Percentiles rank a stretch among this genome's conserved stretches.
These are phyloP conservation scores for Karstenula rhodostoma DNA, from an alignment of 2,329 filamentous ascomycete genomes.

Conservation along the genomic window DNA sequence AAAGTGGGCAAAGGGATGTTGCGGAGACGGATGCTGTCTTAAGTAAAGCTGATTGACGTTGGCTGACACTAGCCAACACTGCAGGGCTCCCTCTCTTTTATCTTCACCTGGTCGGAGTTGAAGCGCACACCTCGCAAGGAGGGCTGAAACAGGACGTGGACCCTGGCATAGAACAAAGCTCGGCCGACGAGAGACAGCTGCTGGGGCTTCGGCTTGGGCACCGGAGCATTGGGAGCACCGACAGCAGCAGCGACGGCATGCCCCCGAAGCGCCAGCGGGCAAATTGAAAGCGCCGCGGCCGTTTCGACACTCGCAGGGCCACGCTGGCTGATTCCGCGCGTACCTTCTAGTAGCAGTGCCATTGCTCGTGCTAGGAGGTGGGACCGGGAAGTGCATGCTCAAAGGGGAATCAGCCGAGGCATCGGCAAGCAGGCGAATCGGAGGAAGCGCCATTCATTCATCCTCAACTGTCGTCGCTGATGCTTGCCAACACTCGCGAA, in stretches of 20 bases:
- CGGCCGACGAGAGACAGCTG: neutral
- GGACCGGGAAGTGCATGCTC: neutral
- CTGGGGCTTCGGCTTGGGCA: neutral
- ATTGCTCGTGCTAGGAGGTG: neutral
- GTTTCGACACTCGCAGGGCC: neutral
- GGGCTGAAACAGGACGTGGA: neutral
- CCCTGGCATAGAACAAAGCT: neutral
- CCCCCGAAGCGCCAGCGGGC: neutral
- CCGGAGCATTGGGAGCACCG: neutral
- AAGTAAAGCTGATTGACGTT: neutral
- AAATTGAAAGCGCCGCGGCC: neutral
- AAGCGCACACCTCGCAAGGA: slow-evolving; percentile 10
- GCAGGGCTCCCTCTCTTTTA: neutral
- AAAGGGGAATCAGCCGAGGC: slow-evolving; percentile 7
- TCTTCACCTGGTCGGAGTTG: neutral
- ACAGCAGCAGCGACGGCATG: neutral
- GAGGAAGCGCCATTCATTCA: no score
- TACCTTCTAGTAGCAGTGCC: no score
- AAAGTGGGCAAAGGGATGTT: neutral
- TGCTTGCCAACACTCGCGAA: no score
- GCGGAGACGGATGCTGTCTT: neutral
- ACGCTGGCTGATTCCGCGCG: slow-evolving; percentile 1
- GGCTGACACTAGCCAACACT: neutral
- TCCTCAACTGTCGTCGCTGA: no score
- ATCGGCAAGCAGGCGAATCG: neutral